phyloP scores from a whole-genome alignment of 164 flowering plant genomes.

The Magnolia kwangsiensis region DNA sequence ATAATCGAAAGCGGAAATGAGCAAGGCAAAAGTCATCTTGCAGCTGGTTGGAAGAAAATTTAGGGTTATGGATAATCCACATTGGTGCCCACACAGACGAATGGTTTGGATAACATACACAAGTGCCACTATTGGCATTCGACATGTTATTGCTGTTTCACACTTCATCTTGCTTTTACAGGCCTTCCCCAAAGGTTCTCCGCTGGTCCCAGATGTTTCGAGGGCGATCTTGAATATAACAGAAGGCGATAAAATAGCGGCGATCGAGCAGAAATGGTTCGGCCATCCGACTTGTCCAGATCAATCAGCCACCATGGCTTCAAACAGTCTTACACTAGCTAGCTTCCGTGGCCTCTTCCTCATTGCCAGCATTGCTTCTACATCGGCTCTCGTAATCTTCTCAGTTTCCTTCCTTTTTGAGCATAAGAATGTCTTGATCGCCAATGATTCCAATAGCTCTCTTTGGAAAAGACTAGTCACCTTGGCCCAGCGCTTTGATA shows the following conservation, averaged over 20 bases:
- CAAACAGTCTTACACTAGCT: conserved; percentile 6
- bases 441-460: not conserved
- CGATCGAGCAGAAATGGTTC: conserved; percentile 16
- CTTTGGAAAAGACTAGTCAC: not conserved
- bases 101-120: too few relatives aligned
- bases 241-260: conserved; percentile 22
- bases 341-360: conserved; percentile 12
- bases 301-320: not conserved
- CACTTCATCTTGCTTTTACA: conserved; percentile 1
- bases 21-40: too few relatives aligned
- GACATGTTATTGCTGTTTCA: not conserved
- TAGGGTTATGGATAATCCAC: too few relatives aligned
- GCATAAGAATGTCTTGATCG: not conserved
- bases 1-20: too few relatives aligned
- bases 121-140: not conserved
- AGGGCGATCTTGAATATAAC: conserved; percentile 33
- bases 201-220: conserved; percentile 37
- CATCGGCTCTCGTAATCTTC: conserved; percentile 2
- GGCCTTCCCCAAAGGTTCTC: conserved; percentile 38
- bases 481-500: not conserved
- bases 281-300: not conserved
- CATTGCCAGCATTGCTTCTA: conserved; percentile 1
- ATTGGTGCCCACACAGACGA: too few relatives aligned
- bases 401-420: not conserved
- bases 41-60: too few relatives aligned